phyloP scores from a whole-genome alignment of 768 basidiomycete species.

The Mycena rebaudengoi region DNA sequence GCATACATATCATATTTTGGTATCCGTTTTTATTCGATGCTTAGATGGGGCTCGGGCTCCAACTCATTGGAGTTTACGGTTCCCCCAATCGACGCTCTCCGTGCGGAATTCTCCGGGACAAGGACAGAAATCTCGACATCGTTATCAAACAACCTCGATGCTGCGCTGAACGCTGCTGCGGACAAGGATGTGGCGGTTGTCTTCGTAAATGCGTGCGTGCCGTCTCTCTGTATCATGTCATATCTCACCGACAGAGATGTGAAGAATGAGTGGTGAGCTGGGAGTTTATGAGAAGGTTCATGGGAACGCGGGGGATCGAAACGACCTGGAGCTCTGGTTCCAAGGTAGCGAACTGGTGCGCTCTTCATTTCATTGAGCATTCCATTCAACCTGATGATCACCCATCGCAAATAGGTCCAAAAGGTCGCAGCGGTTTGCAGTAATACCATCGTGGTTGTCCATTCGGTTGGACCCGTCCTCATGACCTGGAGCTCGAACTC shows the following conservation, averaged over 20 bases:
- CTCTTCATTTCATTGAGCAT: neutral
- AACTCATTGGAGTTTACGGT: constrained; percentile 55
- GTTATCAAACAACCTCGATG: constrained; percentile 51
- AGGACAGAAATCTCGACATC: constrained; percentile 52
- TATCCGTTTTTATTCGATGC: constrained; percentile 31
- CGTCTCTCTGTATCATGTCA: constrained; percentile 36
- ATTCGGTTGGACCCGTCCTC: constrained; percentile 80
- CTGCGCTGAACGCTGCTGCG: constrained; percentile 48
- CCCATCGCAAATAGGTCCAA: constrained; percentile 49
- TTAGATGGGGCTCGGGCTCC: constrained; percentile 61
- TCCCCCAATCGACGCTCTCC: constrained; percentile 58
- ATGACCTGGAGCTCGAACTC: constrained; percentile 80
- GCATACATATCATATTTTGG: constrained; percentile 41
- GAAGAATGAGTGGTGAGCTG: constrained; percentile 59
- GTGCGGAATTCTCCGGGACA: constrained; percentile 42
- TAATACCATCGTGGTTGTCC: constrained; percentile 84
- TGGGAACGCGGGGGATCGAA: constrained; percentile 68
- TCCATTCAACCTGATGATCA: constrained; percentile 52
- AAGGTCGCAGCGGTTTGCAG: constrained; percentile 71
- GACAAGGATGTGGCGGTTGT: constrained; percentile 67
- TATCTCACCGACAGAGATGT: constrained; percentile 29
- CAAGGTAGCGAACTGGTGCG: constrained; percentile 58
- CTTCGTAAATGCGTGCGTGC: constrained; percentile 63
- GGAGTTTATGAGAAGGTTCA: constrained; percentile 68
- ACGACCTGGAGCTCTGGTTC: constrained; percentile 67